Evolutionary conservation across 192 early-diverging fungal genomes (phyloP).

Genomic region (Backusella macrospora): DNA sequence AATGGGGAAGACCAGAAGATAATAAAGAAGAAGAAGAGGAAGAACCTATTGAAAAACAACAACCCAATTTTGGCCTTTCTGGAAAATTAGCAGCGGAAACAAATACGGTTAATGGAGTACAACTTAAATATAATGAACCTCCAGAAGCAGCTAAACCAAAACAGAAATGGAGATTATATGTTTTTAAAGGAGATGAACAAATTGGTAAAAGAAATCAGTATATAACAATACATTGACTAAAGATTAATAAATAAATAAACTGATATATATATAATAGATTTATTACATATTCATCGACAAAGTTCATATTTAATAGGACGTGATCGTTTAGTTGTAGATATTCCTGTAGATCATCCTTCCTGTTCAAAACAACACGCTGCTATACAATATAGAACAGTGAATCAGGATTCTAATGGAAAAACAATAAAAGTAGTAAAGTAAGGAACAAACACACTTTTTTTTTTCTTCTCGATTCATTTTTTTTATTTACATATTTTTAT

Average conservation of each 20-base stretch:
- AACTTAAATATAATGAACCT: conserved; percentile 93
- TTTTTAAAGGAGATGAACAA: conserved; percentile 92
- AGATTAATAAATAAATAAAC: neutral
- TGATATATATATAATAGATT: conserved; percentile 64
- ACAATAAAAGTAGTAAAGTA: conserved; percentile 58
- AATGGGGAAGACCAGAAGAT: conserved; percentile 44
- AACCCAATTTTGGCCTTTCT: conserved; percentile 85
- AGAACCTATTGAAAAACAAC: conserved; percentile 55
- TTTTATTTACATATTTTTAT: conserved; percentile 1
- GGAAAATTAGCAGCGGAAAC: conserved; percentile 88
- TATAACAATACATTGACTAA: neutral
- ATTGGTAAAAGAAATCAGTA: conserved; percentile 54
- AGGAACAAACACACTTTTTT: no score
- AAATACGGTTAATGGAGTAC: conserved; percentile 85
- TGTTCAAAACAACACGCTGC: conserved; percentile 95
- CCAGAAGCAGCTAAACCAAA: conserved; percentile 82
- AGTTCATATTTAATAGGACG: conserved; percentile 88
- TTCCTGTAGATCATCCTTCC: conserved; percentile 94
- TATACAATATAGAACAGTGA: conserved; percentile 80
- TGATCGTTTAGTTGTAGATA: conserved; percentile 85
- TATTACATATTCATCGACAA: conserved; percentile 83
- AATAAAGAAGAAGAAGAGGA: conserved; percentile 40
- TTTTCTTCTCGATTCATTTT: neutral
- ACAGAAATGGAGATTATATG: conserved; percentile 82
- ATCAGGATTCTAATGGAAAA: conserved; percentile 50